Conservation (phyloP, 345 rosid species). For the Hirschfeldia incana region DNA sequence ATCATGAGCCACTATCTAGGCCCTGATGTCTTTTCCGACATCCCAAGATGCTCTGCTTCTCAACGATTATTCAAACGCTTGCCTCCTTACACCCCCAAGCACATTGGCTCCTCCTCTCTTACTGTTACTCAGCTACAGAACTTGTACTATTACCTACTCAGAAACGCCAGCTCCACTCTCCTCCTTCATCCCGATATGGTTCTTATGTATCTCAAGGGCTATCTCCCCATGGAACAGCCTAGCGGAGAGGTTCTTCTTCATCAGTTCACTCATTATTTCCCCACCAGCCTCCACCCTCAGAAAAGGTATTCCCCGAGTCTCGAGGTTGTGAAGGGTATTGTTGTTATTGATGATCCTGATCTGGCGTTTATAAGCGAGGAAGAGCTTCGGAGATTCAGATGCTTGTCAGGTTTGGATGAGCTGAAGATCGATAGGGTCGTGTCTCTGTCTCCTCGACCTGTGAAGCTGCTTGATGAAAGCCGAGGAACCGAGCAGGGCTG, state of each 20-base stretch:
- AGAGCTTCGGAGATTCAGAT: slow-evolving; percentile 47
- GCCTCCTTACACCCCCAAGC: slow-evolving; percentile 55
- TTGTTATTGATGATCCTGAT: slow-evolving; percentile 53
- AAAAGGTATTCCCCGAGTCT: slow-evolving; percentile 45
- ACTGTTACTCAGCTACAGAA: slow-evolving; percentile 49
- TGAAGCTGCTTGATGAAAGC: slow-evolving; percentile 24
- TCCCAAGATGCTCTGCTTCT: slow-evolving; percentile 57
- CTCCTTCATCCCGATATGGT: slow-evolving; percentile 44
- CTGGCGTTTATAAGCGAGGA: slow-evolving; percentile 38
- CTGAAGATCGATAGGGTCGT: slow-evolving; percentile 46
- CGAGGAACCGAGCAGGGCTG: slow-evolving; percentile 22
- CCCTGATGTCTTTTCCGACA: slow-evolving; percentile 67
- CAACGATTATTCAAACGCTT: slow-evolving; percentile 47
- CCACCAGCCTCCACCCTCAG: slow-evolving; percentile 47
- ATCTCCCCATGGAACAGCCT: slow-evolving; percentile 38
- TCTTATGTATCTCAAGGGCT: slow-evolving; percentile 50
- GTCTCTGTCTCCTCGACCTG: slow-evolving; percentile 41
- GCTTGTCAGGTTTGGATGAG: slow-evolving; percentile 45
- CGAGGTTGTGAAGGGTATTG: slow-evolving; percentile 56
- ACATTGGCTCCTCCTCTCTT: slow-evolving; percentile 54
- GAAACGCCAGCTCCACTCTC: slow-evolving; percentile 46
- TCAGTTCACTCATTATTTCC: slow-evolving; percentile 53
- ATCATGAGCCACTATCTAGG: slow-evolving; percentile 61
- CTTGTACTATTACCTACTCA: slow-evolving; percentile 52
- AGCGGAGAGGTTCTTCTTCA: slow-evolving; percentile 21